phyloP scores from a whole-genome alignment of 257 asterid genomes.

The Verbascum thapsus region DNA sequence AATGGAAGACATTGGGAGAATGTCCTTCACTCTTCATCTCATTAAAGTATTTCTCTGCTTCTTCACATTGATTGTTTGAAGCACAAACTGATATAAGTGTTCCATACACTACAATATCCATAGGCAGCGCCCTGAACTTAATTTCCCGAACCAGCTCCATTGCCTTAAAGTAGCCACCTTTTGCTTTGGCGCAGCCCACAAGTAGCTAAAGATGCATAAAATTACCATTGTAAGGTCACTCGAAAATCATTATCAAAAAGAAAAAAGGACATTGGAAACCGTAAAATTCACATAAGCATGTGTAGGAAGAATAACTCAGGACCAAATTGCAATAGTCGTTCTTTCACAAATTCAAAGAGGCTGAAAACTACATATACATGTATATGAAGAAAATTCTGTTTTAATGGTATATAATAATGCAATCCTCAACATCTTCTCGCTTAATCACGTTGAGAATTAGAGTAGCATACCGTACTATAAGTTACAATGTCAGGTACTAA shows the following conservation, averaged over 20 bases:
- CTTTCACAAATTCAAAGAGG: constrained; percentile 14
- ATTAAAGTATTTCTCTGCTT: constrained; percentile 79
- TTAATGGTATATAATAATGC: constrained; percentile 23
- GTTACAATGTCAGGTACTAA: constrained; percentile 87
- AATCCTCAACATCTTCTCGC: constrained; percentile 19
- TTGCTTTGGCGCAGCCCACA: constrained; percentile 77
- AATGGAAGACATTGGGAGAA: constrained; percentile 86
- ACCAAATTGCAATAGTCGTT: neutral
- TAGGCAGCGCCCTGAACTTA: constrained; percentile 58
- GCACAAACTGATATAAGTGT: constrained; percentile 92
- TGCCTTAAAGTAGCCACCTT: constrained; percentile 78
- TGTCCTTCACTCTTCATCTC: constrained; percentile 91
- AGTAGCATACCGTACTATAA: constrained; percentile 80
- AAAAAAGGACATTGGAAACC: too few relatives aligned
- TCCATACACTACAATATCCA: constrained; percentile 86
- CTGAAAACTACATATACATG: constrained; percentile 5
- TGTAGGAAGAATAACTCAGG: constrained; percentile 4
- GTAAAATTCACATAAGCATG: constrained; percentile 11
- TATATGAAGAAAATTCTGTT: constrained; percentile 10
- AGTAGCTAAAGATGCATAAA: constrained; percentile 65
- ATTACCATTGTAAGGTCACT: constrained; percentile 23
- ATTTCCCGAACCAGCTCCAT: constrained; percentile 80
- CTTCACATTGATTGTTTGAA: constrained; percentile 69
- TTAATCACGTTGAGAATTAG: constrained; percentile 23
- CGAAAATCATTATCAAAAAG: too few relatives aligned